Evolutionary conservation across 176 grass and related monocot genomes (phyloP).

Genomic region (Saccharum spontaneum): DNA sequence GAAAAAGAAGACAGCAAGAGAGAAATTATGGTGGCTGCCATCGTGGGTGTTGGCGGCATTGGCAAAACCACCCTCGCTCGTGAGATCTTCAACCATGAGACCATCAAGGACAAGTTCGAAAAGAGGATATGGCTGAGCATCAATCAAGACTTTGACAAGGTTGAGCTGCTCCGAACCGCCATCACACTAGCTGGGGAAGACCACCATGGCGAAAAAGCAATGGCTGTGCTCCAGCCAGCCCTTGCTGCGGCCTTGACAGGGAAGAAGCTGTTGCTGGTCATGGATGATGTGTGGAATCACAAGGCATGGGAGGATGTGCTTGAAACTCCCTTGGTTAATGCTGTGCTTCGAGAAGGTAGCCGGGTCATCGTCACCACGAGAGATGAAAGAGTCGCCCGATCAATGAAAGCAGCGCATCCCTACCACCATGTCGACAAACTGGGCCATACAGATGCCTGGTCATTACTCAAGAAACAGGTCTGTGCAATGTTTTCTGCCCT

Average conservation of each 20-base stretch:
- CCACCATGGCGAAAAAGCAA: background rate
- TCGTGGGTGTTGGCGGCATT: constrained; percentile 24
- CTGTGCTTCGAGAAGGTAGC: background rate
- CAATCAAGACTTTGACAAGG: background rate
- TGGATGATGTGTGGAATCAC: background rate
- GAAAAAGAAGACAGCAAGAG: background rate
- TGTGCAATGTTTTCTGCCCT: too few species aligned
- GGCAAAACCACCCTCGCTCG: constrained; percentile 35
- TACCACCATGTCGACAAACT: background rate
- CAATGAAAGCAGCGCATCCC: background rate
- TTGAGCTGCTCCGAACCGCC: background rate
- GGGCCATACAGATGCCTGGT: background rate
- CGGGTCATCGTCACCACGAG: background rate
- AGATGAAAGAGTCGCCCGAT: background rate
- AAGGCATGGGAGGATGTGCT: background rate
- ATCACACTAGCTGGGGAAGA: background rate
- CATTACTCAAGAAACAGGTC: background rate
- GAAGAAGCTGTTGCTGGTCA: background rate
- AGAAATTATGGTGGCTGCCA: background rate
- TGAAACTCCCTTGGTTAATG: background rate
- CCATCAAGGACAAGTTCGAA: background rate
- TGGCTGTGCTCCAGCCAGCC: background rate
- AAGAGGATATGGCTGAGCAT: constrained; percentile 5
- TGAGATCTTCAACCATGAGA: constrained; percentile 18
- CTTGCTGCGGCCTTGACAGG: background rate